Conservation (phyloP, 106 monocot species). For the Dioscorea dumetorum region DNA sequence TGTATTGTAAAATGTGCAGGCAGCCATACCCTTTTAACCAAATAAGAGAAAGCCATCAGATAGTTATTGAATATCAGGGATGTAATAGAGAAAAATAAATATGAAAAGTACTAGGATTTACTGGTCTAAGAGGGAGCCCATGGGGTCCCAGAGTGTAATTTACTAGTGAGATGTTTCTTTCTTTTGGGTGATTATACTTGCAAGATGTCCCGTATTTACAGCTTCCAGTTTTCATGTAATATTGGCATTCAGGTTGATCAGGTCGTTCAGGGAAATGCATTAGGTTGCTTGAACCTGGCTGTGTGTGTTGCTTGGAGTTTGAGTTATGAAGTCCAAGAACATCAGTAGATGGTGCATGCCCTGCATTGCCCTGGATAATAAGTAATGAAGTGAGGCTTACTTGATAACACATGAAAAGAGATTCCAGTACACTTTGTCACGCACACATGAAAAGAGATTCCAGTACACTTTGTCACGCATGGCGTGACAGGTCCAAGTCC, state of each 20-base stretch:
- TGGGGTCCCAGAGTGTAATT: slow-evolving; percentile 38
- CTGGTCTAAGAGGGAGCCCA: slow-evolving; percentile 76
- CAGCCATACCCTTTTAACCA: slow-evolving; percentile 30
- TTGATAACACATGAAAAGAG: not conserved
- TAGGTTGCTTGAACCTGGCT: slow-evolving; percentile 7
- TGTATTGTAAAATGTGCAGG: slow-evolving; percentile 33
- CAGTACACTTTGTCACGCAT: no score
- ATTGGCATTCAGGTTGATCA: slow-evolving; percentile 75
- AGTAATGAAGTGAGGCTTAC: not conserved
- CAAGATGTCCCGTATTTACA: slow-evolving; percentile 71
- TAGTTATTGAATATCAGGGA: not conserved
- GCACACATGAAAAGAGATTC: no score
- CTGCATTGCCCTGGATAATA: slow-evolving; percentile 21
- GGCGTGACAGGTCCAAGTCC: no score
- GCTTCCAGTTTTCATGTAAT: slow-evolving; percentile 67
- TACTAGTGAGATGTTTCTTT: slow-evolving; percentile 20
- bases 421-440: not conserved
- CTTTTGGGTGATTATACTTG: slow-evolving; percentile 76
- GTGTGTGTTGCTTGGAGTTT: slow-evolving; percentile 20
- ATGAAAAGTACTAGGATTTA: slow-evolving; percentile 12
- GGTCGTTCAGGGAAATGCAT: slow-evolving; percentile 44
- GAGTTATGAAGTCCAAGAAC: slow-evolving; percentile 16
- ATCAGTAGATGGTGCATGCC: slow-evolving; percentile 27
- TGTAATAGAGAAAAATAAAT: not conserved
- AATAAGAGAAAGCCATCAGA: not conserved